Conservation (phyloP, 352 stramenopile species). For the Globisporangium alternatum region DNA sequence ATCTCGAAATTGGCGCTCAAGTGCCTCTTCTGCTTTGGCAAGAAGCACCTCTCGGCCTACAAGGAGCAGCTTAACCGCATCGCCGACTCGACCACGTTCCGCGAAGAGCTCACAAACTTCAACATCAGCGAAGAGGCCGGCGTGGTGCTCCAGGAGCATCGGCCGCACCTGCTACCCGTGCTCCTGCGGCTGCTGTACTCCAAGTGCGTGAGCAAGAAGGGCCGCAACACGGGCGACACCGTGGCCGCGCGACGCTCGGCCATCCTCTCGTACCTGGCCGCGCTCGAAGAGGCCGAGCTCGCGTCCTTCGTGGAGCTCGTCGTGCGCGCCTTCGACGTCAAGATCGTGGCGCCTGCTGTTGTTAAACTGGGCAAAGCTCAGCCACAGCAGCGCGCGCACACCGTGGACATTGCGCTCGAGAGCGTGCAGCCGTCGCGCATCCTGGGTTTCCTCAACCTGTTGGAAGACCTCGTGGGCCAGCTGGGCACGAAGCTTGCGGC, state of each 20-base stretch:
- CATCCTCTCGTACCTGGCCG: slow-evolving; percentile 88
- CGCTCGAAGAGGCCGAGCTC: slow-evolving; percentile 71
- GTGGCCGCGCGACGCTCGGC: slow-evolving; percentile 83
- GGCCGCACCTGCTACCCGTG: slow-evolving; percentile 73
- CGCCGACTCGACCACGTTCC: slow-evolving; percentile 75
- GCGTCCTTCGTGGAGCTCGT: slow-evolving; percentile 88
- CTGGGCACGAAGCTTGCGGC: slow-evolving; percentile 78
- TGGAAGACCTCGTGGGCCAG: slow-evolving; percentile 86
- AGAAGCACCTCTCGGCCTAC: slow-evolving; percentile 81
- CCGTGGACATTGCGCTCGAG: slow-evolving; percentile 28
- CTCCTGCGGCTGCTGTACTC: slow-evolving; percentile 89
- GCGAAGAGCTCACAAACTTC: slow-evolving; percentile 90
- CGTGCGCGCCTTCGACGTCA: slow-evolving; percentile 80
- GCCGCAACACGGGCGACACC: slow-evolving; percentile 78
- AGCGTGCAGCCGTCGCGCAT: slow-evolving; percentile 72
- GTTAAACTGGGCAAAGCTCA: neutral
- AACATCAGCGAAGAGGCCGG: slow-evolving; percentile 70
- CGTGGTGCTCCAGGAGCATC: slow-evolving; percentile 78
- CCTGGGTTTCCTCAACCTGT: slow-evolving; percentile 88
- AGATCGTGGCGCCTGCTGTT: slow-evolving; percentile 22
- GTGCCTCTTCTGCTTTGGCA: slow-evolving; percentile 85
- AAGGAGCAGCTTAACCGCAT: slow-evolving; percentile 84
- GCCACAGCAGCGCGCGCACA: neutral
- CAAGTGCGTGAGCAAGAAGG: slow-evolving; percentile 88
- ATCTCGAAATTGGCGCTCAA: slow-evolving; percentile 85